These are phyloP conservation scores for Pilobolus umbonatus DNA, from an alignment of 192 early-diverging fungal genomes.

Conservation along the genomic window DNA sequence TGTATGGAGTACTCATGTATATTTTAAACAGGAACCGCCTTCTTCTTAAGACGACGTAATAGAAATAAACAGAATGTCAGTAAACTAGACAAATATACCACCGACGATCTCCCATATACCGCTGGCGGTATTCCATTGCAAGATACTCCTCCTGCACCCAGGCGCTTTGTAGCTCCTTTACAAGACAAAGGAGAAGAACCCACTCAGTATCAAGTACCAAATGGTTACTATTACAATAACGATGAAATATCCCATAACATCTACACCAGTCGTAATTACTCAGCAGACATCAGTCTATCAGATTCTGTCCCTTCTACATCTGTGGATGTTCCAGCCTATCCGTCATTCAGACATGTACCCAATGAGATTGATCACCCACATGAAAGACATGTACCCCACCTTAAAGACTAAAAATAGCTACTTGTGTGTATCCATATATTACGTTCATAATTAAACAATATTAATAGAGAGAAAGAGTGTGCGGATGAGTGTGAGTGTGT, in stretches of 20 bases:
- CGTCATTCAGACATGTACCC: neutral
- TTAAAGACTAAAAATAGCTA: neutral
- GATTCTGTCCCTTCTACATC: neutral
- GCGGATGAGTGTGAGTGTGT: no score
- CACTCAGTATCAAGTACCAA: slow-evolving; percentile 4
- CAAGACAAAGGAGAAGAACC: neutral
- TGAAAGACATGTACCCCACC: slow-evolving; percentile 8
- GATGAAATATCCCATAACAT: no score
- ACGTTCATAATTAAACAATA: no score
- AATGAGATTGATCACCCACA: slow-evolving; percentile 5
- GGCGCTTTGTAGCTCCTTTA: slow-evolving; percentile 2
- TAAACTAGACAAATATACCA: no score
- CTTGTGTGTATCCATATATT: neutral
- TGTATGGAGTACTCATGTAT: neutral
- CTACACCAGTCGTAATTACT: neutral
- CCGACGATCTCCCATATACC: no score
- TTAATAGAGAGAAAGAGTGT: no score
- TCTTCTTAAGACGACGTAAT: neutral
- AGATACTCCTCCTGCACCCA: no score
- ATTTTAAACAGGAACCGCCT: neutral
- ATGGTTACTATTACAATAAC: neutral
- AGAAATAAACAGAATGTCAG: neutral
- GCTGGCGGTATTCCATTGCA: no score
- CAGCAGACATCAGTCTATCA: neutral
- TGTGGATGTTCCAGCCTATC: neutral